Percentiles rank a stretch among this genome's conserved stretches.
These are phyloP conservation scores for Melampsora larici-populina DNA, from an alignment of 1,284 basidiomycete genomes.

Conservation along the genomic window DNA sequence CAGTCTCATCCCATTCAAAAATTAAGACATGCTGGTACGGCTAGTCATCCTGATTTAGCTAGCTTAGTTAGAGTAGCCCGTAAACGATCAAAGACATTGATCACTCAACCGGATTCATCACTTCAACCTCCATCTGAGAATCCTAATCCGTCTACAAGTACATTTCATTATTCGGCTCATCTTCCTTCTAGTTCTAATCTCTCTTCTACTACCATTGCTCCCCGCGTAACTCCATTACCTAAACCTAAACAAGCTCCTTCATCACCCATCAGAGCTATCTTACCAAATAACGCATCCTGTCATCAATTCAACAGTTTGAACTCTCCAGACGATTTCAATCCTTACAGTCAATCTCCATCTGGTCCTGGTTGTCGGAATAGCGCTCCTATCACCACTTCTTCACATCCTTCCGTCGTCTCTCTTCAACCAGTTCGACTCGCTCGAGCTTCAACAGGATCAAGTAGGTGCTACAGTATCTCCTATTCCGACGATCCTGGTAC, in stretches of 20 bases:
- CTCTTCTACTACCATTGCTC: background rate
- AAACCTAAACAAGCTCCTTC: background rate
- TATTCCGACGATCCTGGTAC: background rate
- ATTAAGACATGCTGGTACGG: slow-evolving; percentile 28
- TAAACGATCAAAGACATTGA: slow-evolving; percentile 7
- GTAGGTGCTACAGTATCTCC: too few species aligned
- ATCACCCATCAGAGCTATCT: background rate
- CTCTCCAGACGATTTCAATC: too few species aligned
- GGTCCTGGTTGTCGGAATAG: background rate
- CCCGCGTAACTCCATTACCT: too few species aligned
- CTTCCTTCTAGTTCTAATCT: background rate
- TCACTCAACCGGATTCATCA: background rate
- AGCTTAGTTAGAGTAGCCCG: slow-evolving; percentile 21
- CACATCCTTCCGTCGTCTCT: too few species aligned
- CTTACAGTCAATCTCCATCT: background rate
- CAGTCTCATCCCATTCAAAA: too few species aligned
- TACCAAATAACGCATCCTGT: background rate
- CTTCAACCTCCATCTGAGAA: background rate
- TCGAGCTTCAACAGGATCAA: too few species aligned
- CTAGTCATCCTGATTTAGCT: slow-evolving; percentile 30
- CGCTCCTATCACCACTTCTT: background rate
- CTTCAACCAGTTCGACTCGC: too few species aligned
- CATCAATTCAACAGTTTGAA: too few species aligned
- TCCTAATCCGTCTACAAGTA: background rate
- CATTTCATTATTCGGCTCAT: background rate